Conservation (phyloP, 73 alveolate species). For the Tetrahymena thermophila region DNA sequence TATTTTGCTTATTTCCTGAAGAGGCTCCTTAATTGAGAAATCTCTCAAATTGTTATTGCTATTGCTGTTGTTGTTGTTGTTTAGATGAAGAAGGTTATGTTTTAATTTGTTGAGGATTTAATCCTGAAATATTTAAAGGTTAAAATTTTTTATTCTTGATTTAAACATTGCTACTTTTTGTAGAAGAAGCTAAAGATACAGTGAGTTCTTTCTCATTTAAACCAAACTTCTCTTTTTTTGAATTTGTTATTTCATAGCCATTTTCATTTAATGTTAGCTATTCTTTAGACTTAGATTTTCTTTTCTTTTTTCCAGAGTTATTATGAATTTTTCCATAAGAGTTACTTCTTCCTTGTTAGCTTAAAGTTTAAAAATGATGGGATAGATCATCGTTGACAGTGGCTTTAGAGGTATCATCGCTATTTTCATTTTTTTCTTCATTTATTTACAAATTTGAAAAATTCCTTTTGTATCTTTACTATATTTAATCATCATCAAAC, state of each 20-base stretch:
- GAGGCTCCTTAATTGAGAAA: not conserved
- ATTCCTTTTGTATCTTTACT: not conserved
- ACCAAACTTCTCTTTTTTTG: not conserved
- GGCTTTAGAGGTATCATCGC: not conserved
- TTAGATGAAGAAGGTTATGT: not conserved
- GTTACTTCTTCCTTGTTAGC: not conserved
- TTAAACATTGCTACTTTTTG: not conserved
- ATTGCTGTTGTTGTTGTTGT: too few relatives aligned
- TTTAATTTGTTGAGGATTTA: not conserved
- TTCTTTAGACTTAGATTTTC: not conserved
- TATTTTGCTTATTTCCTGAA: not conserved
- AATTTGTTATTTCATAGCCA: not conserved
- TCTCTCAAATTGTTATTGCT: not conserved
- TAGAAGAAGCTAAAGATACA: not conserved
- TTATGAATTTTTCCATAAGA: not conserved
- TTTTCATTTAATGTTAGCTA: not conserved
- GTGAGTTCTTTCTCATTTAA: not conserved
- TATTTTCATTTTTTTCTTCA: not conserved
- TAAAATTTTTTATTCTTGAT: not conserved
- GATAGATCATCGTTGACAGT: not conserved
- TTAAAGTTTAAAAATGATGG: not conserved
- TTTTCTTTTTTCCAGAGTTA: not conserved
- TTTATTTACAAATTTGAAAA: not conserved
- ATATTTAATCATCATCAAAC: not conserved
- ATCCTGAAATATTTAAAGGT: not conserved